Percentiles rank a stretch among this genome's conserved stretches.
These are phyloP conservation scores for Daldinia grandis DNA, from an alignment of 495 filamentous ascomycete species.

Conservation along the genomic window DNA sequence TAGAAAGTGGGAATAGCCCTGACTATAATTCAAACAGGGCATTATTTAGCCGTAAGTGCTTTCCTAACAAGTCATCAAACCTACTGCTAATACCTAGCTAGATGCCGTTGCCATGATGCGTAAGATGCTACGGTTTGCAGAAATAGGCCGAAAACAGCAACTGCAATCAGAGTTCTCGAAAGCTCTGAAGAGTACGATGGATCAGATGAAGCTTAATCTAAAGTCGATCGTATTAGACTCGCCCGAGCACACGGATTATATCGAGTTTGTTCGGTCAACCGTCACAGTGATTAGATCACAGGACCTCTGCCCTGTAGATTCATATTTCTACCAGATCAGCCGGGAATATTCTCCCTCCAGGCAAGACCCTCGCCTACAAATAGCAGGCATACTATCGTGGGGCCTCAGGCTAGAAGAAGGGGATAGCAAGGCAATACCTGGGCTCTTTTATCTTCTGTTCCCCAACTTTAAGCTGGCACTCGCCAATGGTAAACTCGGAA, in stretches of 20 bases:
- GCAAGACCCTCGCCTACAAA: conserved; percentile 60
- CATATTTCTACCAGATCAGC: conserved; percentile 59
- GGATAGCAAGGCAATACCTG: conserved; percentile 50
- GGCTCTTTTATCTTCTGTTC: conserved; percentile 60
- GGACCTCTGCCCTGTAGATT: conserved; percentile 54
- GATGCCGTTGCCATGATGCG: conserved; percentile 54
- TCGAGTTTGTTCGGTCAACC: conserved; percentile 55
- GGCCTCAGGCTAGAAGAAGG: conserved; percentile 55
- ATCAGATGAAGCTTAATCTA: conserved; percentile 58
- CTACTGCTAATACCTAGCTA: conserved; percentile 25
- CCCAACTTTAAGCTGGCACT: conserved; percentile 61
- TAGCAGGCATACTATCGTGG: conserved; percentile 59
- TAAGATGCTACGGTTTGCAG: conserved; percentile 44
- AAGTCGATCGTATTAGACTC: conserved; percentile 42
- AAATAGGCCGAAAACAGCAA: conserved; percentile 28
- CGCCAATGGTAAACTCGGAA: conserved; percentile 48
- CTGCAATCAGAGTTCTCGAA: conserved; percentile 48
- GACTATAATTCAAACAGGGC: conserved; percentile 54
- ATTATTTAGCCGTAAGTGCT: conserved; percentile 48
- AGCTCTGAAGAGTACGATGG: conserved; percentile 53
- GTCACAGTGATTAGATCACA: conserved; percentile 58
- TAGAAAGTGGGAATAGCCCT: conserved; percentile 42
- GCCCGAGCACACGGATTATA: conserved; percentile 49
- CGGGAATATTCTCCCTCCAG: conserved; percentile 57
- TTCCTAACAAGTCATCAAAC: not conserved